Evolutionary conservation across 75 land plant species (phyloP).

Genomic region (Larix kaempferi): DNA sequence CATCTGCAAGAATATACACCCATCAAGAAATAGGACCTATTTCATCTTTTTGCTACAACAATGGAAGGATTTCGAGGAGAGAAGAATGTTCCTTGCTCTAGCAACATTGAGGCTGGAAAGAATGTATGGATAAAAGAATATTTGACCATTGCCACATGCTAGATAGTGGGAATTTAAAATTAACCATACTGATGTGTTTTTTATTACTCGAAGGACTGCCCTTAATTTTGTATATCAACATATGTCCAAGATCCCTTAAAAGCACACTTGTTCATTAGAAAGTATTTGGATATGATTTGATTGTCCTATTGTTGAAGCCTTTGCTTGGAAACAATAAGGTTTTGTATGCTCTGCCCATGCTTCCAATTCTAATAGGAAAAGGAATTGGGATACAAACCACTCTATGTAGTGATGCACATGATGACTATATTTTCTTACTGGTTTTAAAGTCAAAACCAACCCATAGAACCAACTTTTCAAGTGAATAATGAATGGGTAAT

Average conservation of each 20-base stretch:
- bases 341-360: no score
- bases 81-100: constrained; percentile 73
- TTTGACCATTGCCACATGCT: constrained; percentile 85
- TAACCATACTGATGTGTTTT: constrained; percentile 71
- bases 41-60: constrained; percentile 57
- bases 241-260: constrained; percentile 59
- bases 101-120: constrained; percentile 93
- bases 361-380: no score
- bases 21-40: constrained; percentile 24
- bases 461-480: no score
- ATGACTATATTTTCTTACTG: no score
- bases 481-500: no score
- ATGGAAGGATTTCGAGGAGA: constrained; percentile 55
- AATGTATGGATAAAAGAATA: constrained; percentile 92
- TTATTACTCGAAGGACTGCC: constrained; percentile 68
- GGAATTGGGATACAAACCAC: no score
- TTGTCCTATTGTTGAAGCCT: no score
- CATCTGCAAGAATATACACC: constrained; percentile 68
- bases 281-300: no score
- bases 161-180: constrained; percentile 90
- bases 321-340: no score
- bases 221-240: constrained; percentile 77
- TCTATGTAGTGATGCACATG: no score
- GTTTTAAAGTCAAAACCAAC: no score
- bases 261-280: constrained; percentile 68